Base-by-base conservation (phyloP, 163 green algal species). In the Volvox carteri region DNA sequence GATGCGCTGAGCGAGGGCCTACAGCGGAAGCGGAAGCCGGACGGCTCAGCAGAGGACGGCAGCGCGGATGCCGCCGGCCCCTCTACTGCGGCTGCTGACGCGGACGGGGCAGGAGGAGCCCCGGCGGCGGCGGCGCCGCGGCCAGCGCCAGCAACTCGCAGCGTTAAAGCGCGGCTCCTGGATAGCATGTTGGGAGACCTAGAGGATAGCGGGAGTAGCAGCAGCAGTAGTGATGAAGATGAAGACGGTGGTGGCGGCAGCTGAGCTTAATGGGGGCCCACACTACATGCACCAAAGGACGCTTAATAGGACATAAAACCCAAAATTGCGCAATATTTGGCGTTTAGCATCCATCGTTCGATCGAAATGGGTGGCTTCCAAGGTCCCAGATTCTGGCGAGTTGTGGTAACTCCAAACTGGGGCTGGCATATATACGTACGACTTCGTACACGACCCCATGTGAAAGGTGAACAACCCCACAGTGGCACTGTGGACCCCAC, bases 131-230 rank as follows among this genome's bases (percentile, higher is more conserved):
- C 79, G 1, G 14, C n/a, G 7, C 18, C 23, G 14, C 42, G 30
- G 39, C n/a, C 37, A 23, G 68, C 70, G 1, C 28, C 52, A 14
- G 72, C 52, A 6, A 50, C 72, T 14, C 72, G 84, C 21, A 84
- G 78, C 37, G 84, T 89, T 28, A 89, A 89, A 54, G 67, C 84
- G 21, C 41, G 42, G 30, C 67, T 89, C 37, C 28, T 89, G 28
- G 84, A 89, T 54, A 58, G 42, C 41, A 89, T 89, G 84, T 58
- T 89, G 39, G 84, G 84, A 16, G 83, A 88, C 37, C 68, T 88
- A 4, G 83, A 37, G 50, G 37, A 48, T 48, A 41, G 44, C n/a
- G 60, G 9, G 25, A 77, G 60, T 9, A 77, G 78, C 41, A 46
- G 41, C n/a, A 37, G 78, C 58, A 48, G 56, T 52, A 67, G 78